A percentile compares a stretch with the other conserved stretches of the same genome.
These are phyloP conservation scores for Salix caprea DNA, from an alignment of 345 rosid genomes.

Conservation along the genomic window DNA sequence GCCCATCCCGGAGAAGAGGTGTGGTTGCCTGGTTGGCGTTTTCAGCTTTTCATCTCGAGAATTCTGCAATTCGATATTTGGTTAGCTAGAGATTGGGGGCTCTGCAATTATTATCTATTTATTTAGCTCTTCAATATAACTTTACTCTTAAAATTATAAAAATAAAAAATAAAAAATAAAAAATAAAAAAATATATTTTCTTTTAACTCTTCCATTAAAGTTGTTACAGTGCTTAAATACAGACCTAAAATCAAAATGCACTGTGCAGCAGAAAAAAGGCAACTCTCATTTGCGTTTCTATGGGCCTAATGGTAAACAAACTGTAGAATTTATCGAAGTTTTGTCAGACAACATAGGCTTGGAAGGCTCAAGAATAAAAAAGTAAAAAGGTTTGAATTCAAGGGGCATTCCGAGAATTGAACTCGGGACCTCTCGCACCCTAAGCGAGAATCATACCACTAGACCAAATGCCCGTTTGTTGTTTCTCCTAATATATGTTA, in stretches of 20 bases:
- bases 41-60: too few relatives aligned
- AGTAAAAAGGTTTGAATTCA: not conserved
- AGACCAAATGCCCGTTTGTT: not conserved
- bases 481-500: accelerated
- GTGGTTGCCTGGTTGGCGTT: too few relatives aligned
- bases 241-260: not conserved
- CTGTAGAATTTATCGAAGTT: not conserved
- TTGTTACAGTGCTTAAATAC: not conserved
- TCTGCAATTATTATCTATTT: too few relatives aligned
- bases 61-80: too few relatives aligned
- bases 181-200: too few relatives aligned
- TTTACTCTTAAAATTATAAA: too few relatives aligned
- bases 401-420: constrained; percentile 70
- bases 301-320: not conserved
- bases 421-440: constrained; percentile 76
- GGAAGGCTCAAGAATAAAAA: not conserved
- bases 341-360: not conserved
- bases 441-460: not conserved
- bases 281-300: not conserved
- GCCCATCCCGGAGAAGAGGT: too few relatives aligned
- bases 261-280: not conserved
- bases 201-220: too few relatives aligned
- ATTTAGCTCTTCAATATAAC: too few relatives aligned
- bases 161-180: too few relatives aligned
- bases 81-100: too few relatives aligned